Evolutionary conservation across 2,329 filamentous ascomycete species (phyloP).

Genomic region (Fusarium verticillioides): DNA sequence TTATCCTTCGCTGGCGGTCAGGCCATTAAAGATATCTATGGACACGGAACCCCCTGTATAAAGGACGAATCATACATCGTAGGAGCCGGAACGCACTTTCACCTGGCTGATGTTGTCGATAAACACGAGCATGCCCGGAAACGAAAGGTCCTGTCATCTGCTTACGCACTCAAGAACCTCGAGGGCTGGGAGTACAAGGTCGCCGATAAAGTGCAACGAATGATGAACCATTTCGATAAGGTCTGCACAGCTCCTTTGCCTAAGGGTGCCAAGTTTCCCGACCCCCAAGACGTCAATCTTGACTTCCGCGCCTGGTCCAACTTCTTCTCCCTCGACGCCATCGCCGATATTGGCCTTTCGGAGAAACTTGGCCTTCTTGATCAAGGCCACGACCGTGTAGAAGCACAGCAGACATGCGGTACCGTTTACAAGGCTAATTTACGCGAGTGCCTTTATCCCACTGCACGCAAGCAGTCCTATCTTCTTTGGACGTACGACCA

Average conservation of each 20-base stretch:
- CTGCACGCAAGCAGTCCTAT: conserved; percentile 59
- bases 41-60: conserved; percentile 59
- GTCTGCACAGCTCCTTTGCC: conserved; percentile 53
- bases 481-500: conserved; percentile 64
- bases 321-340: conserved; percentile 67
- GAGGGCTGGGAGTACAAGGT: conserved; percentile 67
- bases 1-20: conserved; percentile 41
- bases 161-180: conserved; percentile 65
- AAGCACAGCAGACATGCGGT: conserved; percentile 57
- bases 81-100: conserved; percentile 58
- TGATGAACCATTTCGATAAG: conserved; percentile 58
- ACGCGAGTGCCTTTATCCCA: conserved; percentile 62
- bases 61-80: conserved; percentile 60
- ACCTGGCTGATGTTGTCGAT: conserved; percentile 64
- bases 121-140: conserved; percentile 63
- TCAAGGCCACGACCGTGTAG: conserved; percentile 57
- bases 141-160: conserved; percentile 60
- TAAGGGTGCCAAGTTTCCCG: conserved; percentile 37
- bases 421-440: conserved; percentile 57
- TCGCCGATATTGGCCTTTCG: conserved; percentile 65
- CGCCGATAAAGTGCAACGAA: conserved; percentile 59
- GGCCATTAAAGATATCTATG: conserved; percentile 51
- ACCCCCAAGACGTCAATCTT: conserved; percentile 56
- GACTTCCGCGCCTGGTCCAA: conserved; percentile 63
- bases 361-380: conserved; percentile 63